Percentiles rank a stretch among this genome's conserved stretches.
These are phyloP conservation scores for Thozetella sp. DNA, from an alignment of 495 filamentous ascomycete species.

Conservation along the genomic window DNA sequence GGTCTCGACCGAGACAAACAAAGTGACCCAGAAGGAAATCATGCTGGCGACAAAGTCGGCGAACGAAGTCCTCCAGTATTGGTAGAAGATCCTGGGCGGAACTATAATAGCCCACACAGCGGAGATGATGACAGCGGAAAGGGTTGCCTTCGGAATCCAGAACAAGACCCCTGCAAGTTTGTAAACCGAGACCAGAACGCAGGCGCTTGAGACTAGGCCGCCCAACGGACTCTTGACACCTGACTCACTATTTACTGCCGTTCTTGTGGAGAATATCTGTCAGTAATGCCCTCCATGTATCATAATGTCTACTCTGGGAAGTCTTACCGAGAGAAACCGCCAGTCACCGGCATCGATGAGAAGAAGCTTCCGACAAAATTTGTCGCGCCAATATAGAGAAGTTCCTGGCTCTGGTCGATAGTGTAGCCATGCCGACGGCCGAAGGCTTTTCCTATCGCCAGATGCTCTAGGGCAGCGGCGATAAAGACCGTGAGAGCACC, in stretches of 20 bases:
- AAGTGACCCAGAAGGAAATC: conserved; percentile 41
- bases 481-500: conserved; percentile 35
- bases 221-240: conserved; percentile 34
- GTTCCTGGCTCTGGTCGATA: conserved; percentile 41
- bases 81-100: conserved; percentile 31
- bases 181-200: conserved; percentile 42
- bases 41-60: conserved; percentile 42
- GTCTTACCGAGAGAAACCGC: conserved; percentile 38
- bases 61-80: conserved; percentile 41
- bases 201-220: conserved; percentile 35
- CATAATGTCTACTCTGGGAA: too few species aligned
- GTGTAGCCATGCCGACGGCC: conserved; percentile 37
- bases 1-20: conserved; percentile 39
- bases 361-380: conserved; percentile 47
- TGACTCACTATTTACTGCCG: conserved; percentile 42
- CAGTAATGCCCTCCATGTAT: too few species aligned
- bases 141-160: conserved; percentile 42
- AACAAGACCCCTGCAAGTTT: conserved; percentile 39
- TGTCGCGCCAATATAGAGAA: conserved; percentile 38
- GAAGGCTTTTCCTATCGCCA: conserved; percentile 44
- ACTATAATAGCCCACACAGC: conserved; percentile 39
- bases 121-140: conserved; percentile 41
- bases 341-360: conserved; percentile 35
- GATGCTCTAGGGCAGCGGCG: conserved; percentile 39
- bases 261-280: too few species aligned